Evolutionary conservation across 805 yeast genomes (phyloP).

Genomic region (Candida vaughaniae): DNA sequence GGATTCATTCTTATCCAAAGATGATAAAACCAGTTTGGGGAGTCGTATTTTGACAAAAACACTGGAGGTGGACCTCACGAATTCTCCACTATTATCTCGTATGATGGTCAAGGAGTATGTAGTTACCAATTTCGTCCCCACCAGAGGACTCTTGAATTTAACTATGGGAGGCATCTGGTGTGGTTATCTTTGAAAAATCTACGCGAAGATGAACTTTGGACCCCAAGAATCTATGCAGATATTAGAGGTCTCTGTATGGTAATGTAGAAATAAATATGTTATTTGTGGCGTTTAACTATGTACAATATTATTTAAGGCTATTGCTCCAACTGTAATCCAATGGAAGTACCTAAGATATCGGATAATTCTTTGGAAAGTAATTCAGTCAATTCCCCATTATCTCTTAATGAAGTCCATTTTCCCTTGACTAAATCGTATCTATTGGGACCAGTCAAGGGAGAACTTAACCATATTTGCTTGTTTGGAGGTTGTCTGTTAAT

Average conservation of each 20-base stretch:
- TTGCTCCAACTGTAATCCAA: slow-evolving; percentile 18
- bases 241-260: too few relatives aligned
- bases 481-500: slow-evolving; percentile 97
- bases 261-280: too few relatives aligned
- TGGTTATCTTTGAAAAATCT: neutral
- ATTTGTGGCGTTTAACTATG: too few relatives aligned
- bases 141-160: slow-evolving; percentile 1
- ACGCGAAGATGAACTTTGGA: too few relatives aligned
- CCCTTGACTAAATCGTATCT: slow-evolving; percentile 65
- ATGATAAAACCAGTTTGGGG: slow-evolving; percentile 1
- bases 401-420: slow-evolving; percentile 79
- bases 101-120: slow-evolving; percentile 1
- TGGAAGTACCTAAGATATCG: slow-evolving; percentile 22
- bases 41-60: slow-evolving; percentile 3
- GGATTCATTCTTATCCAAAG: neutral
- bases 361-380: slow-evolving; percentile 33
- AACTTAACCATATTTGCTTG: slow-evolving; percentile 92
- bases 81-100: neutral
- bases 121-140: neutral
- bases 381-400: slow-evolving; percentile 39
- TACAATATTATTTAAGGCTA: neutral
- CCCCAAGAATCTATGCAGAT: too few relatives aligned
- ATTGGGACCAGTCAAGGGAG: slow-evolving; percentile 93
- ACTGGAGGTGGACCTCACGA: neutral
- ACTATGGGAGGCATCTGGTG: slow-evolving; percentile 4